Conservation (phyloP, 768 basidiomycete genomes). For the Rubroboletus pulcherrimus region DNA sequence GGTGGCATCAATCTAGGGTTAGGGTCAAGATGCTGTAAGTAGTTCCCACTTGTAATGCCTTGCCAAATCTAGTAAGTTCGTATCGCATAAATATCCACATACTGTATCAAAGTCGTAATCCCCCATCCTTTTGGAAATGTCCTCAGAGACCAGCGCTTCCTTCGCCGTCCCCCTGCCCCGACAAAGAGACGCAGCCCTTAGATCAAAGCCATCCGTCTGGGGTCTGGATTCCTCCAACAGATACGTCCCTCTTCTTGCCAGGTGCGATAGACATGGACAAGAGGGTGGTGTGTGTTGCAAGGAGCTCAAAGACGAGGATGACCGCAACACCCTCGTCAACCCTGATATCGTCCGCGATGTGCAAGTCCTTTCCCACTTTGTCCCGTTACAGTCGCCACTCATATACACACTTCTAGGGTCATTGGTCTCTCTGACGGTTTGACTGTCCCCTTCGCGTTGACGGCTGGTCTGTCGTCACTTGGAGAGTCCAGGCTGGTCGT, state of each 20-base stretch:
- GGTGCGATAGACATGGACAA: slow-evolving; percentile 54
- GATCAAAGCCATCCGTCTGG: slow-evolving; percentile 59
- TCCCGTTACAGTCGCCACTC: neutral
- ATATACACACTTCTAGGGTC: slow-evolving; percentile 44
- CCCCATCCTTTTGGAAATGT: slow-evolving; percentile 12
- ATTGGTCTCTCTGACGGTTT: slow-evolving; percentile 90
- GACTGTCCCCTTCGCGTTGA: slow-evolving; percentile 88
- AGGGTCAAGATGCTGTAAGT: slow-evolving; percentile 1
- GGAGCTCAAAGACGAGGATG: slow-evolving; percentile 76
- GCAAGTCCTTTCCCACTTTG: slow-evolving; percentile 40
- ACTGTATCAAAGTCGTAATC: neutral
- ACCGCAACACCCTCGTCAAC: slow-evolving; percentile 69
- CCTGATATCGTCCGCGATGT: slow-evolving; percentile 87
- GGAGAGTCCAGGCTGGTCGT: slow-evolving; percentile 91
- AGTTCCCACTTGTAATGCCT: neutral
- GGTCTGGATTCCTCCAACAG: slow-evolving; percentile 45
- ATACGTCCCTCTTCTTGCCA: slow-evolving; percentile 46
- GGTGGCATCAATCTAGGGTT: slow-evolving; percentile 4
- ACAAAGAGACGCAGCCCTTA: slow-evolving; percentile 4
- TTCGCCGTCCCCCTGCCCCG: slow-evolving; percentile 21
- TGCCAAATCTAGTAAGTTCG: neutral
- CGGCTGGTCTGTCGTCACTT: slow-evolving; percentile 85
- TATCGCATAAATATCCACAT: slow-evolving; percentile 8
- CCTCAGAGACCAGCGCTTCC: slow-evolving; percentile 13
- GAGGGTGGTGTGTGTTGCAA: slow-evolving; percentile 80